Evolutionary conservation across 1,284 basidiomycete genomes (phyloP).

Genomic region (Stereum hirsutum): DNA sequence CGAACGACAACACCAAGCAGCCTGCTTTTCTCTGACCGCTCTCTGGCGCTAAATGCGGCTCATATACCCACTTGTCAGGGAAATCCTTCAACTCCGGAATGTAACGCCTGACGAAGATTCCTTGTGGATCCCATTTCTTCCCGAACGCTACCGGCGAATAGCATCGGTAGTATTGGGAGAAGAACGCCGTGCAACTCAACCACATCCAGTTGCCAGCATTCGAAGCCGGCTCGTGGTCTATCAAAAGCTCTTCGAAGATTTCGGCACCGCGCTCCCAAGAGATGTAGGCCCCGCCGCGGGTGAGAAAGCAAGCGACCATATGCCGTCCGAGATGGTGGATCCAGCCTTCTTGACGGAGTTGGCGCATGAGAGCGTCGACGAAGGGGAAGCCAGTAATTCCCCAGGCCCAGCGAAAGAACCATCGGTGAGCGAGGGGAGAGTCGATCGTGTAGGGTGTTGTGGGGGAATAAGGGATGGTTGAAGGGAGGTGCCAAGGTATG

Average conservation of each 20-base stretch:
- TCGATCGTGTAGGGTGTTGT: constrained; percentile 1
- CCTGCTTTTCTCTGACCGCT: neutral
- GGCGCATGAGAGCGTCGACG: constrained; percentile 5
- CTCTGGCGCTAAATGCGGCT: constrained; percentile 3
- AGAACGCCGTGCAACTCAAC: constrained; percentile 8
- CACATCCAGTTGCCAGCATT: constrained; percentile 7
- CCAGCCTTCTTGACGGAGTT: constrained; percentile 4
- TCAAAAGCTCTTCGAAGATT: constrained; percentile 5
- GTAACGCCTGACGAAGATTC: constrained; percentile 2
- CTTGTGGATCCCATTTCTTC: constrained; percentile 5
- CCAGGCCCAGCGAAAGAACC: constrained; percentile 4
- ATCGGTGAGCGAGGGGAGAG: constrained; percentile 2
- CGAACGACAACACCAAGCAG: neutral
- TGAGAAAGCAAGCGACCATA: constrained; percentile 6
- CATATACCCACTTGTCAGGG: constrained; percentile 4
- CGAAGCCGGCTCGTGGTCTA: constrained; percentile 7
- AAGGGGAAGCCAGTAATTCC: constrained; percentile 4
- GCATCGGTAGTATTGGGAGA: constrained; percentile 4
- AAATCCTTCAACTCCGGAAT: constrained; percentile 1
- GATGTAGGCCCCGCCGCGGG: constrained; percentile 4
- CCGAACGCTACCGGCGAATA: constrained; percentile 6
- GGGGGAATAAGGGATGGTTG: neutral
- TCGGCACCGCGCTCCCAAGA: constrained; percentile 3
- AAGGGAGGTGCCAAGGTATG: constrained; percentile 3
- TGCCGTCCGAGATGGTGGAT: constrained; percentile 5